Conservation (phyloP, 177 flowering plant species). For the Telopea speciosissima region DNA sequence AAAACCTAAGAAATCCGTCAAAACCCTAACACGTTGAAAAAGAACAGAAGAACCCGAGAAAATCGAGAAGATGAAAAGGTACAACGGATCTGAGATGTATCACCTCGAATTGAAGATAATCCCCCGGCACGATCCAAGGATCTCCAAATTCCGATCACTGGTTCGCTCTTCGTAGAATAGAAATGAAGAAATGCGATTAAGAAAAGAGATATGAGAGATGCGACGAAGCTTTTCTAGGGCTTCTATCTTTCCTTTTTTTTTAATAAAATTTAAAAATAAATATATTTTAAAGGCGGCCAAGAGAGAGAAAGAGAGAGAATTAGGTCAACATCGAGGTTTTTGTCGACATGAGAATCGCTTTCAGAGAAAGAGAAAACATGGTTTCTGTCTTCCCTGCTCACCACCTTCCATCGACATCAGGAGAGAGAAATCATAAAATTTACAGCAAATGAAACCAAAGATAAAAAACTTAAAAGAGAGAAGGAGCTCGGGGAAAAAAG, state of each 20-base stretch:
- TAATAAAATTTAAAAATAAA: neutral
- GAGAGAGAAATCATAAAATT: neutral
- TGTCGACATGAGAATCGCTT: neutral
- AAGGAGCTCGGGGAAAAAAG: too few relatives aligned
- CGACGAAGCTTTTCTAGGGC: constrained; percentile 1
- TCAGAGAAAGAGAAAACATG: neutral
- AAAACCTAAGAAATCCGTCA: constrained; percentile 5
- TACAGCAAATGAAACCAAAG: too few relatives aligned
- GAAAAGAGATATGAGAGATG: neutral
- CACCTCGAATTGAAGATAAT: neutral
- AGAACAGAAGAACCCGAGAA: neutral
- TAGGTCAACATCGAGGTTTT: neutral
- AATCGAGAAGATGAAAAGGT: neutral
- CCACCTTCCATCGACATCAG: neutral
- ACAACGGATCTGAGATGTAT: neutral
- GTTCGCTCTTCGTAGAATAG: neutral
- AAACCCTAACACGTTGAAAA: neutral
- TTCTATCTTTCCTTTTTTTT: neutral
- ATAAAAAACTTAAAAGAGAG: too few relatives aligned
- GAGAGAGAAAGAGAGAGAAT: neutral
- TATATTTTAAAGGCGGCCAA: neutral
- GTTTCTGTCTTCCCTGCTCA: neutral
- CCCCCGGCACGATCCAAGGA: neutral
- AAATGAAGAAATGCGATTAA: neutral
- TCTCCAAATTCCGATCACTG: neutral